These are phyloP conservation scores for Starmerella apis DNA, from an alignment of 805 yeast species.

Conservation along the genomic window DNA sequence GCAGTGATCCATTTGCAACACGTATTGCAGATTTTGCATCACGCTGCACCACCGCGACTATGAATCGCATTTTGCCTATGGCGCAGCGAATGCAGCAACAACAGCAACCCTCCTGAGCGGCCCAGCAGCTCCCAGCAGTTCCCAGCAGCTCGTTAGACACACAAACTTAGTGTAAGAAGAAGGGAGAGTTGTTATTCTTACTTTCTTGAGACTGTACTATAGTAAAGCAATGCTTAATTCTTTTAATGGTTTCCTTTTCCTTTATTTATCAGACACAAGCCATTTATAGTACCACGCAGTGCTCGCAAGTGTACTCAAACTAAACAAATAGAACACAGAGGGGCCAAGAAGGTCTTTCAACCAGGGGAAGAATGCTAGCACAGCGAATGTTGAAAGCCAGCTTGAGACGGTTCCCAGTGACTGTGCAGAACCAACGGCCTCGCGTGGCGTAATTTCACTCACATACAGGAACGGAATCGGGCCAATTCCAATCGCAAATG, in stretches of 20 bases:
- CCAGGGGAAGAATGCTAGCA: slow-evolving; percentile 70
- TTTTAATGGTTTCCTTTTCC: background rate
- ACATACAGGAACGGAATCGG: slow-evolving; percentile 89
- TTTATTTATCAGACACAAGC: slow-evolving; percentile 6
- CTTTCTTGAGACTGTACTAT: background rate
- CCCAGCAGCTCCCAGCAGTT: too few relatives aligned
- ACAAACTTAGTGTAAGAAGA: too few relatives aligned
- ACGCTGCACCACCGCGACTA: background rate
- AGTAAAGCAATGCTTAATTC: too few relatives aligned
- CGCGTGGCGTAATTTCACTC: slow-evolving; percentile 75
- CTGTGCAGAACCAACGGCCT: slow-evolving; percentile 78
- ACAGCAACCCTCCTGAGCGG: background rate
- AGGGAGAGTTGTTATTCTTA: too few relatives aligned
- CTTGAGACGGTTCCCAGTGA: slow-evolving; percentile 85
- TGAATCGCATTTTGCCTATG: slow-evolving; percentile 16
- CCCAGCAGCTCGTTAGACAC: too few relatives aligned
- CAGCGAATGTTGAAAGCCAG: slow-evolving; percentile 76
- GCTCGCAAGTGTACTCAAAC: slow-evolving; percentile 42
- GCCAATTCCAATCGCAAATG: slow-evolving; percentile 87
- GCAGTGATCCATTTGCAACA: slow-evolving; percentile 9
- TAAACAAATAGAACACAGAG: slow-evolving; percentile 60
- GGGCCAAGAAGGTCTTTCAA: slow-evolving; percentile 61
- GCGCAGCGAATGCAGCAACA: slow-evolving; percentile 10
- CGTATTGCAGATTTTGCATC: slow-evolving; percentile 10
- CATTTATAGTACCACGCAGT: slow-evolving; percentile 14